Conservation (phyloP, 768 basidiomycete species). For the Russula virescens region DNA sequence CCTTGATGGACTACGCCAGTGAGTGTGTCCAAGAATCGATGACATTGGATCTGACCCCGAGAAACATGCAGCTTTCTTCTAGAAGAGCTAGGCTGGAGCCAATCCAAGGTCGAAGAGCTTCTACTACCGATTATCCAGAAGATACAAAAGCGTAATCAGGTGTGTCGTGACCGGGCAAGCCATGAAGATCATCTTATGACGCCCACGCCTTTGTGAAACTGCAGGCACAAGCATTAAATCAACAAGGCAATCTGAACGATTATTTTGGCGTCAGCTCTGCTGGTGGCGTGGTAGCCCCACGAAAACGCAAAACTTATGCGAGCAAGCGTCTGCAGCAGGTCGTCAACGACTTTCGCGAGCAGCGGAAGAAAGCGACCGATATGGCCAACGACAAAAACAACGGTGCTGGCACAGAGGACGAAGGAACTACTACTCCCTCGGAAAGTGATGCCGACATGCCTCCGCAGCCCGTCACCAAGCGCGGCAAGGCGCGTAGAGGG, state of each 20-base stretch:
- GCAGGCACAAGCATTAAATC: slow-evolving; percentile 59
- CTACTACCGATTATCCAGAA: slow-evolving; percentile 89
- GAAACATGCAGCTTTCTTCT: slow-evolving; percentile 50
- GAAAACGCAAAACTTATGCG: slow-evolving; percentile 73
- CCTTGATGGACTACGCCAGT: slow-evolving; percentile 85
- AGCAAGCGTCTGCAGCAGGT: slow-evolving; percentile 86
- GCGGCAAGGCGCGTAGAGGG: slow-evolving; percentile 3
- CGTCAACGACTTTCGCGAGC: slow-evolving; percentile 71
- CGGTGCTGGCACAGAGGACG: neutral
- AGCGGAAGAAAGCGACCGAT: slow-evolving; percentile 30
- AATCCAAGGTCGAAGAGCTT: slow-evolving; percentile 81
- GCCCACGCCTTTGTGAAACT: neutral
- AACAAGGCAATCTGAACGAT: slow-evolving; percentile 67
- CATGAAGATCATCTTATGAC: neutral
- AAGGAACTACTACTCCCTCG: neutral
- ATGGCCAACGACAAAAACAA: neutral
- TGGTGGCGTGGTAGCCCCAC: slow-evolving; percentile 65
- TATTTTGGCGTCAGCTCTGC: slow-evolving; percentile 71
- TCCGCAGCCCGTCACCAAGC: neutral
- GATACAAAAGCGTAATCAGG: slow-evolving; percentile 77
- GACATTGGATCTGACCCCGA: slow-evolving; percentile 20
- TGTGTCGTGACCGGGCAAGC: slow-evolving; percentile 29
- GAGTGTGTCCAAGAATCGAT: slow-evolving; percentile 30
- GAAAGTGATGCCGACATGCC: neutral
- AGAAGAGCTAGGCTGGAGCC: slow-evolving; percentile 77